Base-by-base conservation (phyloP, 2,329 filamentous ascomycete genomes). In the Hypomyces perniciosus region DNA sequence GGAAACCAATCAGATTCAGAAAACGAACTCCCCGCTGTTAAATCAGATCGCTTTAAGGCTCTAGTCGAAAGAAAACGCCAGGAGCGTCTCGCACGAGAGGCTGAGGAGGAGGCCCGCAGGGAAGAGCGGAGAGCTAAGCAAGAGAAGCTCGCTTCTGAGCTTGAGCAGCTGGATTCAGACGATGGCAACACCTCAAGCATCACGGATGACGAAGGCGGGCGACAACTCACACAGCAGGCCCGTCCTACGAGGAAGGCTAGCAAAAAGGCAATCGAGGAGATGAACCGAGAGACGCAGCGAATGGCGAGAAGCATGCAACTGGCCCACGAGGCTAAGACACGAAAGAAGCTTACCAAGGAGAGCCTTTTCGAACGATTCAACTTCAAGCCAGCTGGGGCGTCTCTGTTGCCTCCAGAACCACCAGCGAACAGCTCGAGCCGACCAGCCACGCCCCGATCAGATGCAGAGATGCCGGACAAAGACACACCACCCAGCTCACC, bases 241-340 rank as follows among this genome's bases (percentile, higher is more conserved):
- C 82, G 85, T 4, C 85, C 90, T 5, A 78, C 81, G 8, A 81
- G 93, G 9, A 95, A 93, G 65, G 91, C 93, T 0, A 92, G 91
- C 72, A 97, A 92, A 72, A 96, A 90, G 70, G 93, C 93, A 0
- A 67, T 96, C 39, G 89, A 96, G 64, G 92, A 97, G 59, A 96
- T 99, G 86, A 86, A 87, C 60, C 82, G 90, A 52, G 93, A 99
- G 69, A 96, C 92, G 1, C 93, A 99, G 71, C 83, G 93, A 30
- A 81, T 99, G 72, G 85, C 82, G 58, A 81, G 93, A 57, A 95
- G 87, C 63, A 88, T 96, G 81, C 92, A 97, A 67, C 78, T 99
- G 44, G 83, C 88, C 1, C 91, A 97, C 67, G 85, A 96, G 64
- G 87, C 89, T 27, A 89, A 85, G 70, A 95, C 90, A 1, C 91